Base-by-base conservation (phyloP, 306 rosid species). In the Purshia tridentata region DNA sequence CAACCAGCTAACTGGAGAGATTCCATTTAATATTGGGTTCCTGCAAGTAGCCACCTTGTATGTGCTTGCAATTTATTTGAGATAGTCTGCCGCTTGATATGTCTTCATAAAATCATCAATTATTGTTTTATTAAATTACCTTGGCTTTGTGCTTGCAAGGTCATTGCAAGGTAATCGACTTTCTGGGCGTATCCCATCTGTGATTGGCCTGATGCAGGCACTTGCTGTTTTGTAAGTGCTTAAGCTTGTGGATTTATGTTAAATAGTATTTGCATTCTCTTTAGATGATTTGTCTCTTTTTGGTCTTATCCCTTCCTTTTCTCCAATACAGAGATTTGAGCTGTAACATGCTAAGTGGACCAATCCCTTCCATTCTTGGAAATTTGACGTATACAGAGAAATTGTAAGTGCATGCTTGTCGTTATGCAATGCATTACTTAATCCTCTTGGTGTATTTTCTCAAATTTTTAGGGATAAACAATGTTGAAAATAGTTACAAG, bases 201-300 rank as follows among this genome's bases (percentile, higher is more conserved):
- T 95, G 74, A 84, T 92, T 3, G 99, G 99, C 60, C 86, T 95
- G 84, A 95, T 95, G 99, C 99, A 95, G 84, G 99, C 98, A 63
- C 98, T 95, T 19, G 97, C 99, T 51, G 99, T 95, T 20, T 72
- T 95, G 99, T 95, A 88, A 89, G 98, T 84, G 70, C 66, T 67
- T 41, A 42, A 69, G 50, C 8, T 75, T 1, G 45, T 23, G 41
- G 60, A 37, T 41, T 49, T 58, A 9, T 18, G 50, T 6, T n/a
- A 8, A n/a, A 1, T 35, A n/a, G 47, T 54, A 6, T 13, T 20
- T 69, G 16, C n/a, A 41, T 29, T 60, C 35, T 78, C 53, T 44
- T 37, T 45, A 15, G 8, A 55, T 55, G 53, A 62, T 67, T 12
- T 37, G 23, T 69, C 47, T 3, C 39, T 72, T 57, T 39, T 70